Evolutionary conservation across 1,139 yeast species (phyloP).

Genomic region (Sugiyamaella japonica): DNA sequence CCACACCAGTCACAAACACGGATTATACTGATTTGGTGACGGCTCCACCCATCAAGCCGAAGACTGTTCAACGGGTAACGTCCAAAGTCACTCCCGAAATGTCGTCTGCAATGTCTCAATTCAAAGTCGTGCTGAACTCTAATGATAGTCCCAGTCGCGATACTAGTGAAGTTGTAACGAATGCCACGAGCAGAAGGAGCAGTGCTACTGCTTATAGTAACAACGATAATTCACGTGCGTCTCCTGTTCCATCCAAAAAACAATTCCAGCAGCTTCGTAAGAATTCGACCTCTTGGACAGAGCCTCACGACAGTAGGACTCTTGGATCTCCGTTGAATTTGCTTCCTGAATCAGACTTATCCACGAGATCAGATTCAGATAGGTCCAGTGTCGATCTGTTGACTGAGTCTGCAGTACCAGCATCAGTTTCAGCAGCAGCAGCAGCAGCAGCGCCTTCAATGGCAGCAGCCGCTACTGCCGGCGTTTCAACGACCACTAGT

Average conservation of each 20-base stretch:
- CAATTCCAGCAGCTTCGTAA: constrained; percentile 6
- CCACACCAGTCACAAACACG: constrained; percentile 19
- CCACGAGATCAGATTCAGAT: neutral
- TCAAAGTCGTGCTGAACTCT: constrained; percentile 34
- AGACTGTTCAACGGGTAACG: constrained; percentile 1
- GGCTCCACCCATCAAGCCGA: constrained; percentile 7
- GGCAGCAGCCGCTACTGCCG: neutral
- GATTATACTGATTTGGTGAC: constrained; percentile 3
- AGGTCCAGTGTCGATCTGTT: neutral
- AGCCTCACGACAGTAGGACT: neutral
- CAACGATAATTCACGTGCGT: neutral
- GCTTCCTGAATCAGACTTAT: constrained; percentile 10
- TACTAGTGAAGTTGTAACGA: neutral
- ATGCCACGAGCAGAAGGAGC: neutral
- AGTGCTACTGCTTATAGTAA: neutral
- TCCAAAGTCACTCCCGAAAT: constrained; percentile 32
- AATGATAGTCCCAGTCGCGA: constrained; percentile 3
- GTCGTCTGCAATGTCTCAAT: constrained; percentile 35
- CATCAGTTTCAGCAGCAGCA: too few relatives aligned
- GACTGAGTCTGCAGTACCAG: constrained; percentile 10
- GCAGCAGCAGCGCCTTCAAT: neutral
- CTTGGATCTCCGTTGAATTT: constrained; percentile 13
- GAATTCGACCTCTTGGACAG: constrained; percentile 4
- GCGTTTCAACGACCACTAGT: neutral
- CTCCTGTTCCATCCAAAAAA: constrained; percentile 8